A percentile compares a stretch with the other conserved stretches of the same genome.
Conservation (phyloP, 1,139 yeast genomes). For the Hyphopichia pseudoburtonii region DNA sequence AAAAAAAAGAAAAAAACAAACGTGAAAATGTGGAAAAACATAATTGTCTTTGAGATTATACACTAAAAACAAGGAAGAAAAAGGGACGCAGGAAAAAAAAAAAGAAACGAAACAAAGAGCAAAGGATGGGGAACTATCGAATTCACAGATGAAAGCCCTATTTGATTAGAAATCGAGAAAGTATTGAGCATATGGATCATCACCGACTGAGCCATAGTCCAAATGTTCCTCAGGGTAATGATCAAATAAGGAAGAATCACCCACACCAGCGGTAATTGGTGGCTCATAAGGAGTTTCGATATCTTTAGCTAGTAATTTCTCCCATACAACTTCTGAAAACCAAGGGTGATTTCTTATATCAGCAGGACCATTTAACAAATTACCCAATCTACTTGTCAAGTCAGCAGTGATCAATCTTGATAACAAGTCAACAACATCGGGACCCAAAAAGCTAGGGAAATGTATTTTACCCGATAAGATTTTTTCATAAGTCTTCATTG, state of each 20-base stretch:
- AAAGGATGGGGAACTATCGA: background rate
- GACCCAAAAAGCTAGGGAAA: slow-evolving; percentile 50
- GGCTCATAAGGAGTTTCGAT: slow-evolving; percentile 67
- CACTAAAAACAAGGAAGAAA: no score
- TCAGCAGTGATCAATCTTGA: slow-evolving; percentile 53
- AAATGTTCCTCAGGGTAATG: slow-evolving; percentile 58
- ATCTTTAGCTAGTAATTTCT: slow-evolving; percentile 53
- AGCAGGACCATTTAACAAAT: slow-evolving; percentile 56
- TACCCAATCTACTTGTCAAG: slow-evolving; percentile 56
- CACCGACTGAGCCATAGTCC: slow-evolving; percentile 52
- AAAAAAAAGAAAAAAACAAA: no score
- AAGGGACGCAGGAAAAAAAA: background rate
- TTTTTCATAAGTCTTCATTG: slow-evolving; percentile 63
- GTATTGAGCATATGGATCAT: slow-evolving; percentile 50
- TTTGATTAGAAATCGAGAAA: slow-evolving; percentile 51
- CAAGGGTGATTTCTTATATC: slow-evolving; percentile 59
- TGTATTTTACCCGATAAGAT: slow-evolving; percentile 53
- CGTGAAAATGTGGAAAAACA: no score
- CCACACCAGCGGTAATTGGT: slow-evolving; percentile 61
- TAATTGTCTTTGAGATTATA: no score
- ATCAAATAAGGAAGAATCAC: slow-evolving; percentile 63
- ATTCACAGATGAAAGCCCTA: no score
- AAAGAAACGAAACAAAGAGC: background rate
- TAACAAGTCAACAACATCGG: slow-evolving; percentile 53
- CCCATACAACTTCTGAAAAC: slow-evolving; percentile 65